Percentiles rank a stretch among this genome's conserved stretches.
Evolutionary conservation across 805 yeast genomes (phyloP).

Genomic region (Debaryomyces castellii): DNA sequence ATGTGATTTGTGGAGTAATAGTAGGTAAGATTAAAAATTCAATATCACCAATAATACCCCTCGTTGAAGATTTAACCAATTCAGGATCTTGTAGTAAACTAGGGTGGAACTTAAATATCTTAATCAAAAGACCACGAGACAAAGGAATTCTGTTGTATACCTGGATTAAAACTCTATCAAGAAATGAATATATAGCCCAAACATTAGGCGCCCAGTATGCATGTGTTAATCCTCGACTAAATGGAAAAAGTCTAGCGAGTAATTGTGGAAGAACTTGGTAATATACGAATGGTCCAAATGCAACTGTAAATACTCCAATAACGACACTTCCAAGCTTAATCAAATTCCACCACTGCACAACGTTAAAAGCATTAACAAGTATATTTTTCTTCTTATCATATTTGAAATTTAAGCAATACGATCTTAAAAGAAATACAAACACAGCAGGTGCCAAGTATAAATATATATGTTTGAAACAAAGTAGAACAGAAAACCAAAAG

Average conservation of each 20-base stretch:
- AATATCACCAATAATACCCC: slow-evolving; percentile 92
- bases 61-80: slow-evolving; percentile 47
- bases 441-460: slow-evolving; percentile 93
- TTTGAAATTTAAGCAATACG: slow-evolving; percentile 58
- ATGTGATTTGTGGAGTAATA: slow-evolving; percentile 75
- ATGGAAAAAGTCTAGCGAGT: slow-evolving; percentile 77
- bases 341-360: slow-evolving; percentile 55
- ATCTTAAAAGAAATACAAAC: slow-evolving; percentile 73
- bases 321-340: slow-evolving; percentile 65
- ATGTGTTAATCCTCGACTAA: slow-evolving; percentile 91
- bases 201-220: slow-evolving; percentile 99
- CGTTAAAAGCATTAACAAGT: slow-evolving; percentile 28
- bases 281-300: slow-evolving; percentile 78
- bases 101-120: slow-evolving; percentile 46
- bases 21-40: slow-evolving; percentile 78
- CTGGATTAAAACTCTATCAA: slow-evolving; percentile 67
- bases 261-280: slow-evolving; percentile 64
- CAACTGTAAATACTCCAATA: slow-evolving; percentile 55
- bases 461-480: slow-evolving; percentile 94
- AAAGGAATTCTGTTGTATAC: slow-evolving; percentile 37
- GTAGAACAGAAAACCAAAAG: slow-evolving; percentile 65
- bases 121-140: slow-evolving; percentile 25
- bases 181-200: slow-evolving; percentile 91
- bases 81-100: slow-evolving; percentile 32
- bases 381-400: slow-evolving; percentile 22